Evolutionary conservation across 192 early-diverging fungal species (phyloP).

Genomic region (Rhizophagus sp.): DNA sequence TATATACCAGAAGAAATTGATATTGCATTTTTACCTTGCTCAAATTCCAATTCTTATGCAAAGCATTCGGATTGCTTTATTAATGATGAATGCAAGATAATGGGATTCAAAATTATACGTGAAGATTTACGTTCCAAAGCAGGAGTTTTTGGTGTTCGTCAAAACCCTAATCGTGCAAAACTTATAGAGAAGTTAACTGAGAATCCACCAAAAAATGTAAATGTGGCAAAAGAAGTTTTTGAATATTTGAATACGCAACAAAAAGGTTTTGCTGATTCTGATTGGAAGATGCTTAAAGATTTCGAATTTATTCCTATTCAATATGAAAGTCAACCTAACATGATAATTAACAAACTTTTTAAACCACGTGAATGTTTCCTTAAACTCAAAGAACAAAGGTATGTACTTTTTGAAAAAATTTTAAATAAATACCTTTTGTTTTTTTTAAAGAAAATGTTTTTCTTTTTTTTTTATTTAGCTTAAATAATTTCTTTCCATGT

Average conservation of each 20-base stretch:
- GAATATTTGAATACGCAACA: slow-evolving; percentile 66
- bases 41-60: slow-evolving; percentile 39
- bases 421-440: no score
- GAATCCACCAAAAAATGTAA: slow-evolving; percentile 31
- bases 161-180: slow-evolving; percentile 51
- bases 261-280: slow-evolving; percentile 48
- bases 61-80: slow-evolving; percentile 65
- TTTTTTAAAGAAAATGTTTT: slow-evolving; percentile 33
- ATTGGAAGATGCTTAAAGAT: slow-evolving; percentile 56
- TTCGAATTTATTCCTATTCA: slow-evolving; percentile 67
- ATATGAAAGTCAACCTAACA: background rate
- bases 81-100: slow-evolving; percentile 55
- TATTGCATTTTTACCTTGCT: slow-evolving; percentile 63
- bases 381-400: background rate
- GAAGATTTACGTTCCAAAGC: slow-evolving; percentile 50
- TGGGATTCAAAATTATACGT: slow-evolving; percentile 69
- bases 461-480: slow-evolving; percentile 50
- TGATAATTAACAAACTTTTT: no score
- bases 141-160: slow-evolving; percentile 62
- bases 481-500: slow-evolving; percentile 53
- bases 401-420: no score
- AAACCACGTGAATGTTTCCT: background rate
- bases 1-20: slow-evolving; percentile 53
- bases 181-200: slow-evolving; percentile 45
- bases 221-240: slow-evolving; percentile 58